Evolutionary conservation across 768 basidiomycete genomes (phyloP).

Genomic region (Cyathus striatus): DNA sequence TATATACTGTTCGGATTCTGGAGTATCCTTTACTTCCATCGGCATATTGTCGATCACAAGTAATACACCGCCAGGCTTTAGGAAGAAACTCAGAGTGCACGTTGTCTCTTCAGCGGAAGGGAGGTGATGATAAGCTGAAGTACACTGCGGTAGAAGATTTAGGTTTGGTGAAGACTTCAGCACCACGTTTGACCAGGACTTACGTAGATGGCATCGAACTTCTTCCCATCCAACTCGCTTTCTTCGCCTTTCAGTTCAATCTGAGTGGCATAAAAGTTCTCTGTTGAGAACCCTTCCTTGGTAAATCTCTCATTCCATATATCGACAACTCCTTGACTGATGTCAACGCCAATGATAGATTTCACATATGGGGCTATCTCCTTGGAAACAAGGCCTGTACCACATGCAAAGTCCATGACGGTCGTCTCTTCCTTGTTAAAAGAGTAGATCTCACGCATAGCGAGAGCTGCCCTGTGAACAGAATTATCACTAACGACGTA

Average conservation of each 20-base stretch:
- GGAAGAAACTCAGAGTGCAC: constrained; percentile 41
- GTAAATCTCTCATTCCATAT: constrained; percentile 47
- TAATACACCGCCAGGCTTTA: constrained; percentile 59
- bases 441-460: constrained; percentile 31
- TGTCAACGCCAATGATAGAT: constrained; percentile 62
- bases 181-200: no score
- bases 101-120: constrained; percentile 46
- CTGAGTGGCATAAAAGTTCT: constrained; percentile 56
- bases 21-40: neutral
- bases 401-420: constrained; percentile 74
- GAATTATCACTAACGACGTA: no score
- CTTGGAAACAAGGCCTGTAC: constrained; percentile 60
- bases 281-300: constrained; percentile 49
- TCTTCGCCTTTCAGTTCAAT: constrained; percentile 37
- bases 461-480: constrained; percentile 32
- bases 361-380: constrained; percentile 51
- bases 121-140: constrained; percentile 65
- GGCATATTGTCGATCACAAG: constrained; percentile 44
- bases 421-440: constrained; percentile 54
- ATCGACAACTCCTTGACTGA: constrained; percentile 62
- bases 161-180: neutral
- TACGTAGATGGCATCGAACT: constrained; percentile 65
- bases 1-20: constrained; percentile 4
- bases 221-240: constrained; percentile 37
- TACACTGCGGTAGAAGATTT: constrained; percentile 35